Evolutionary conservation across 495 filamentous ascomycete species (phyloP), one percentile per base, ranked within the genome.

Genomic region (Hypoxylon lenormandii): DNA sequence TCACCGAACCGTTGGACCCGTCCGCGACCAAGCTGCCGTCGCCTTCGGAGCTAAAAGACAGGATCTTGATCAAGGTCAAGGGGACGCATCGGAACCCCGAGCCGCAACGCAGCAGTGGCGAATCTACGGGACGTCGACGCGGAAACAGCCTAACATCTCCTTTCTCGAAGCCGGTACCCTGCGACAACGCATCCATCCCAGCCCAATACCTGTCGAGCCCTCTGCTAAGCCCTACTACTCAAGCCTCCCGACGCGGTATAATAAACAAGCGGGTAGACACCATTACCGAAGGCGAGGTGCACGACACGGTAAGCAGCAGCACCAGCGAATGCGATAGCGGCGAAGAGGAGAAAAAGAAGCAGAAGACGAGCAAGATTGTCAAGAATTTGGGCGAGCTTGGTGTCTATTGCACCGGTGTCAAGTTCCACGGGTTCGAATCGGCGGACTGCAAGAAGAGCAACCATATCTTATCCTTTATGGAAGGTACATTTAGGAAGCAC

Each of bases 51-150:
- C 81, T 98, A 21, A 90, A 88, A 77, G 81, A 90, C 68, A 88
- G 87, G 28, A 93, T 98, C 64, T 79, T 98, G 52, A 89, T 98
- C 80, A 98, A 98, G 72, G 95, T 97, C 61, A 98, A 98, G 74
- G 89, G 83, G 60, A 77, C 83, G 26, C 79, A 79, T 46, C 78
- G 70, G 19, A 75, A 68, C 56, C 79, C 80, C 74, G 80, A 78
- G 61, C 78, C 72, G 67, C 75, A 62, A 28, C 74, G 72, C 43
- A 74, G 76, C 51, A 50, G 72, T 48, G 64, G 72, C 69, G 77
- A 83, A 22, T 67, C 82, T 22, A 70, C 80, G 7, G 81, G 84
- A 30, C 88, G 90, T 6, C 76, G 76, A 54, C 91, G 93, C 12
- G 90, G 91, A 45, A 91, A 91, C 76, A 95, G 92, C 77, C 80